Percentiles rank a stretch among this genome's conserved stretches.
phyloP scores from a whole-genome alignment of 306 rosid genomes.

The Nissolia schottii region DNA sequence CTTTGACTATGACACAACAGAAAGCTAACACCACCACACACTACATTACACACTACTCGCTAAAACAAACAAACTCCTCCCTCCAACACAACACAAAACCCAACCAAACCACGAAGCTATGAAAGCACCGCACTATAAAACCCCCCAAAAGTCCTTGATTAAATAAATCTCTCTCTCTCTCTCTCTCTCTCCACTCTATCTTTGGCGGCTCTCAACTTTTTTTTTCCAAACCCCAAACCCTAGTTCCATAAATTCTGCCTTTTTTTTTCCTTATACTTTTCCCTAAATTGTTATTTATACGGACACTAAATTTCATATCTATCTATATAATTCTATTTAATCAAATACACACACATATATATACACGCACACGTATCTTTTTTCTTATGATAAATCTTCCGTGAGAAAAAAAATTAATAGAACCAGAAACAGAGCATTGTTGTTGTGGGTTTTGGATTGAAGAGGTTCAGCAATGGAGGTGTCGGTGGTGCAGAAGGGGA shows the following conservation, averaged over 20 bases:
- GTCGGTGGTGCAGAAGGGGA: constrained; percentile 31
- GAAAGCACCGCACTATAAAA: constrained; percentile 22
- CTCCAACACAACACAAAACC: background rate
- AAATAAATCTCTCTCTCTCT: background rate
- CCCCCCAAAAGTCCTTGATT: background rate
- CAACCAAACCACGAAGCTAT: too few species aligned
- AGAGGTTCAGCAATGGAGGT: constrained; percentile 47
- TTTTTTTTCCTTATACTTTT: background rate
- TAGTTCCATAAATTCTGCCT: constrained; percentile 20
- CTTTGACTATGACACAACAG: background rate
- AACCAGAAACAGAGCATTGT: background rate
- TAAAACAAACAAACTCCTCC: background rate
- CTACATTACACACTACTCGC: background rate
- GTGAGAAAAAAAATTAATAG: background rate
- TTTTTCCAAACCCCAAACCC: constrained; percentile 54
- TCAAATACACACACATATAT: too few species aligned
- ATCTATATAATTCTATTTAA: too few species aligned
- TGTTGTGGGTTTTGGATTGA: background rate
- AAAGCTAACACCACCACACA: background rate
- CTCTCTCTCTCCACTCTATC: background rate
- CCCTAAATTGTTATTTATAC: background rate
- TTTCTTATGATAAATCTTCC: background rate
- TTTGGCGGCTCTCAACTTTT: constrained; percentile 56
- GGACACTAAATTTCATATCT: background rate
- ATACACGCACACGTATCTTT: background rate